These are phyloP conservation scores for Pythium aquatile DNA, from an alignment of 352 stramenopile genomes.

Conservation along the genomic window DNA sequence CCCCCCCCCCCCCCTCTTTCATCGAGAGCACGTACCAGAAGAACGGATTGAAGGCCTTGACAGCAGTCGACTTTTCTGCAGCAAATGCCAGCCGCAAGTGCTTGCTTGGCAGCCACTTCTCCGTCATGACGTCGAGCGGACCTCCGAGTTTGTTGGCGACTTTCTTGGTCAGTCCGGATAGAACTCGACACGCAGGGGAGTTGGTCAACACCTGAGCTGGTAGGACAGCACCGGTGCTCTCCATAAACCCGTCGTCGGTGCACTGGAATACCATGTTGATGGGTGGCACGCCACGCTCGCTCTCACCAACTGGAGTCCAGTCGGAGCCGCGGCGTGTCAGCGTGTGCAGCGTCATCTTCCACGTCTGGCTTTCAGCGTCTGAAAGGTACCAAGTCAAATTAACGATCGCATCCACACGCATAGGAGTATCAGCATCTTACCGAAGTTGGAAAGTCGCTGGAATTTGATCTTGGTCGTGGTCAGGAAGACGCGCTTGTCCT, in stretches of 20 bases:
- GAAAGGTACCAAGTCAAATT: not conserved
- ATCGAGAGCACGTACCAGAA: constrained; percentile 42
- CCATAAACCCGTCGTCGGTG: constrained; percentile 31
- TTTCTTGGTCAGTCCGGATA: constrained; percentile 82
- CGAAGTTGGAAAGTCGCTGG: constrained; percentile 70
- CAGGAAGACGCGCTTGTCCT: constrained; percentile 76
- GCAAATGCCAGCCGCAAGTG: constrained; percentile 17
- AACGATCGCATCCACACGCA: not conserved
- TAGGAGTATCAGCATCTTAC: constrained; percentile 25
- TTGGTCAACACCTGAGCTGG: constrained; percentile 60
- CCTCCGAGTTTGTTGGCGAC: constrained; percentile 78
- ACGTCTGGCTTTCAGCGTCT: constrained; percentile 55
- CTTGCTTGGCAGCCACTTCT: constrained; percentile 65
- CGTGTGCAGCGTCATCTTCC: constrained; percentile 68
- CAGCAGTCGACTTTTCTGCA: constrained; percentile 5
- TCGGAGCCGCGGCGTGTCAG: constrained; percentile 72
- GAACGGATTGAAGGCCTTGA: constrained; percentile 72
- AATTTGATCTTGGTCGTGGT: constrained; percentile 58
- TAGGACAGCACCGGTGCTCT: constrained; percentile 49
- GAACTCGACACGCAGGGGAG: constrained; percentile 66
- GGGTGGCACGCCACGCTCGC: constrained; percentile 60
- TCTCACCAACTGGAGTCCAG: constrained; percentile 63
- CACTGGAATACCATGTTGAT: constrained; percentile 68
- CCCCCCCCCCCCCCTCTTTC: too few species aligned
- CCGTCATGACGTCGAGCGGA: constrained; percentile 81